A percentile compares a stretch with the other conserved stretches of the same genome.
Conservation (phyloP, 768 basidiomycete genomes). For the Kwoniella mangroviensis region DNA sequence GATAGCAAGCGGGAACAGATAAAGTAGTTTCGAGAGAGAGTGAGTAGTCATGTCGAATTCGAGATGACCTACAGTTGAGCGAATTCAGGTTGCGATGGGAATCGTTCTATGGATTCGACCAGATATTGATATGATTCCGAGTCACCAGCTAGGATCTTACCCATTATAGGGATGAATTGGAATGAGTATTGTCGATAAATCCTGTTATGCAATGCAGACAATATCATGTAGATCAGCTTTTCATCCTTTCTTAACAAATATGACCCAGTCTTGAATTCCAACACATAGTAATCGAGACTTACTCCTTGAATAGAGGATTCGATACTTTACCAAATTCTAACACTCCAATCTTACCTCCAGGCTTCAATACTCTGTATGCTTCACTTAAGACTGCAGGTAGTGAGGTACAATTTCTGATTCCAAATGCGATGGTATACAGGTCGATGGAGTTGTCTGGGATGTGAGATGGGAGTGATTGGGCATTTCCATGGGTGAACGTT, state of each 20-base stretch:
- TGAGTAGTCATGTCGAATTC: neutral
- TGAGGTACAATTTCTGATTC: slow-evolving; percentile 95
- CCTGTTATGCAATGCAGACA: slow-evolving; percentile 59
- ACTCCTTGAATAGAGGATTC: slow-evolving; percentile 85
- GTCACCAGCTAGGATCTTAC: slow-evolving; percentile 95
- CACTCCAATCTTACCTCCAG: slow-evolving; percentile 92
- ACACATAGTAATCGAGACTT: slow-evolving; percentile 18
- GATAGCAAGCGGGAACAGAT: neutral
- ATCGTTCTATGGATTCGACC: slow-evolving; percentile 93
- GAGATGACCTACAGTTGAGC: slow-evolving; percentile 67
- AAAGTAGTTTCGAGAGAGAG: neutral
- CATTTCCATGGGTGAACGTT: slow-evolving; percentile 89
- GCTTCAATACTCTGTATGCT: slow-evolving; percentile 91
- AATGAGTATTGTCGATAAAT: slow-evolving; percentile 95
- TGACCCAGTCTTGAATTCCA: too few relatives aligned
- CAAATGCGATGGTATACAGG: slow-evolving; percentile 97
- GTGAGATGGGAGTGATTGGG: slow-evolving; percentile 72
- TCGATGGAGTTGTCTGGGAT: slow-evolving; percentile 87
- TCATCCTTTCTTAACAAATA: too few relatives aligned
- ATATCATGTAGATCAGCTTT: too few relatives aligned
- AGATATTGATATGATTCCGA: slow-evolving; percentile 95
- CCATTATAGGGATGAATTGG: slow-evolving; percentile 88
- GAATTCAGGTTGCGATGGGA: slow-evolving; percentile 86
- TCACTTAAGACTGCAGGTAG: slow-evolving; percentile 84
- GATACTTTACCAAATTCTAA: slow-evolving; percentile 93